Percentiles rank a stretch among this genome's conserved stretches.
Evolutionary conservation across 2,329 filamentous ascomycete genomes (phyloP).

Genomic region (Bipolaris zeicola): DNA sequence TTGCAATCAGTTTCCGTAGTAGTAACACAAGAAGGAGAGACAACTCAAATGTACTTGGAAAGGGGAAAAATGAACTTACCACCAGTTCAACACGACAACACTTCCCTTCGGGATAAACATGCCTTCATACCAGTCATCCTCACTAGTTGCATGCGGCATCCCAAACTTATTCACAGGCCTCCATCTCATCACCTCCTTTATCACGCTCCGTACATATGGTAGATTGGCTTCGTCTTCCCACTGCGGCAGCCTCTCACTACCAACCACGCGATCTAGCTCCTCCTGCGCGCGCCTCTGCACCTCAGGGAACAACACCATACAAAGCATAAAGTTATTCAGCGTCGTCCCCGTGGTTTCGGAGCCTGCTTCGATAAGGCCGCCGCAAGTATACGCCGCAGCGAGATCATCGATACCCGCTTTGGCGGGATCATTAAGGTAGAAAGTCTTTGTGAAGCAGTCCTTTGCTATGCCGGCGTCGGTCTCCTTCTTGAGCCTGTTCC

Average conservation of each 20-base stretch:
- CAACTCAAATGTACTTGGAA: neutral
- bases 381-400: constrained; percentile 42
- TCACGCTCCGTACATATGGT: constrained; percentile 44
- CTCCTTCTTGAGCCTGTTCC: constrained; percentile 40
- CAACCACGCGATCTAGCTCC: constrained; percentile 40
- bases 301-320: constrained; percentile 37
- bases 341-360: constrained; percentile 41
- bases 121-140: constrained; percentile 48
- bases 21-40: neutral
- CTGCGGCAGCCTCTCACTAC: constrained; percentile 34
- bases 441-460: constrained; percentile 45
- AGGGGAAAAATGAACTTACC: constrained; percentile 22
- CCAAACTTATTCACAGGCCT: constrained; percentile 40
- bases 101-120: constrained; percentile 48
- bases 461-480: constrained; percentile 36
- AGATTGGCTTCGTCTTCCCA: constrained; percentile 40
- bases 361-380: constrained; percentile 44
- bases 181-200: constrained; percentile 43
- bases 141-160: constrained; percentile 42
- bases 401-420: constrained; percentile 44
- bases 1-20: neutral
- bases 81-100: constrained; percentile 43
- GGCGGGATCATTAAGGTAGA: constrained; percentile 40
- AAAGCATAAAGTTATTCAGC: constrained; percentile 39
- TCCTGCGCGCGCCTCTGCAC: constrained; percentile 35